Conservation (phyloP, 2,329 filamentous ascomycete genomes). For the Verticillium tricorpus region DNA sequence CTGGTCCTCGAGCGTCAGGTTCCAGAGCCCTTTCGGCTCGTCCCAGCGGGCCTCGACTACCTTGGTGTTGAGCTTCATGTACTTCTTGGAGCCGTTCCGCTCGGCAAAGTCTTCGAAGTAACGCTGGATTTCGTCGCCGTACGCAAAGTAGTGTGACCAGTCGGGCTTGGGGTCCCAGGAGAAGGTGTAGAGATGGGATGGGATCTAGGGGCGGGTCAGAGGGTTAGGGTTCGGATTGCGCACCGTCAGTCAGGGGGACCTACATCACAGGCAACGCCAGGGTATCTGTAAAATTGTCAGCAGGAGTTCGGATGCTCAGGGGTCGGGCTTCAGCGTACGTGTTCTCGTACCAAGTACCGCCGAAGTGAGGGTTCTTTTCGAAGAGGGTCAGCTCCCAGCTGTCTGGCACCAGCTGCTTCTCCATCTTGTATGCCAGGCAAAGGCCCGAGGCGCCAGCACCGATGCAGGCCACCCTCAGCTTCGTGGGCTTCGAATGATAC, state of each 20-base stretch:
- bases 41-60: slow-evolving; percentile 39
- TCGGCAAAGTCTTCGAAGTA: slow-evolving; percentile 27
- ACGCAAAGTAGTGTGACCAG: slow-evolving; percentile 24
- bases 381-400: slow-evolving; percentile 25
- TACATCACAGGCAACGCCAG: slow-evolving; percentile 14
- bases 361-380: slow-evolving; percentile 25
- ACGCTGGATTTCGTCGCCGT: slow-evolving; percentile 18
- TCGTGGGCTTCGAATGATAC: slow-evolving; percentile 29
- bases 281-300: slow-evolving; percentile 4
- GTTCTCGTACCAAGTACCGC: slow-evolving; percentile 22
- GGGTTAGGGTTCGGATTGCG: neutral
- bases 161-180: slow-evolving; percentile 20
- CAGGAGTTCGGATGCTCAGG: neutral
- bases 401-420: slow-evolving; percentile 20
- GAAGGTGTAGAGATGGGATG: slow-evolving; percentile 15
- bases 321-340: slow-evolving; percentile 10
- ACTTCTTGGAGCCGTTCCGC: slow-evolving; percentile 29
- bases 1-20: slow-evolving; percentile 20
- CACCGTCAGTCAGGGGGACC: neutral
- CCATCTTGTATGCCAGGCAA: slow-evolving; percentile 24
- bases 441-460: slow-evolving; percentile 24
- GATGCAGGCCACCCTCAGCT: slow-evolving; percentile 24
- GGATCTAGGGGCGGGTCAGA: slow-evolving; percentile 1
- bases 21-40: slow-evolving; percentile 33
- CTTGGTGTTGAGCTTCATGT: slow-evolving; percentile 37